Base-by-base conservation (phyloP, 2,329 filamentous ascomycete species). In the Neophaeococcomyces mojaviensis region DNA sequence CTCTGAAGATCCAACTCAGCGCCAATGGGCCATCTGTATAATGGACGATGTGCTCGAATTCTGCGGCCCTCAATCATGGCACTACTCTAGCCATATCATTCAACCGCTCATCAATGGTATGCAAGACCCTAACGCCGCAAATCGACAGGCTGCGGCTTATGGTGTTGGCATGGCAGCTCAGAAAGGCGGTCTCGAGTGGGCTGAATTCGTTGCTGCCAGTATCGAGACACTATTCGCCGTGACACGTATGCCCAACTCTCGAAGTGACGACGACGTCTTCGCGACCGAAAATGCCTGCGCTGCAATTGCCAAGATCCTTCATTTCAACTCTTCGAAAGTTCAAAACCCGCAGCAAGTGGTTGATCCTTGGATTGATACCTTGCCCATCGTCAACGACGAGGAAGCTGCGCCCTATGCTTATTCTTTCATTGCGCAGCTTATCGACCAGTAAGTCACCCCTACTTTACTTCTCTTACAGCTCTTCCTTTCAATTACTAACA, bases 11-110 rank as follows among this genome's bases (percentile, higher is more conserved):
- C 78, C 88, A 0, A 97, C 89, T 15, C 90, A 97, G 65, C 81
- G 92, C 46, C 92, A 98, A 64, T 98, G 92, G 92, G 90, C 88
- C n/a, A 77, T 98, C 44, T 98, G 92, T 72, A 96, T 98, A 57
- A 88, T 96, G 74, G 92, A 98, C 61, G 92, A 98, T 64, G 90
- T 98, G 30, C 77, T 98, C 30, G 92, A 98, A 65, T 98, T 97
- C 71, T 97, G 89, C 63, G 89, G 90, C 1, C 77, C 83, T 0
- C 82, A 94, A 57, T 94, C 87, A 58, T 90, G 84, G 72, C 81
- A 83, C 55, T 98, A 94, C 64, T 82, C 84, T 60, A 79, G 82
- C 56, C 82, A 89, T 60, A 95, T 98, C 58, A 81, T 89, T 47
- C 81, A 88, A 58, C 89, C 92, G 9, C 77, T 98, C 32, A 76